Percentiles rank a stretch among this genome's conserved stretches.
Evolutionary conservation across 2,329 filamentous ascomycete genomes (phyloP).

Genomic region (Ceratocystis cubensis): DNA sequence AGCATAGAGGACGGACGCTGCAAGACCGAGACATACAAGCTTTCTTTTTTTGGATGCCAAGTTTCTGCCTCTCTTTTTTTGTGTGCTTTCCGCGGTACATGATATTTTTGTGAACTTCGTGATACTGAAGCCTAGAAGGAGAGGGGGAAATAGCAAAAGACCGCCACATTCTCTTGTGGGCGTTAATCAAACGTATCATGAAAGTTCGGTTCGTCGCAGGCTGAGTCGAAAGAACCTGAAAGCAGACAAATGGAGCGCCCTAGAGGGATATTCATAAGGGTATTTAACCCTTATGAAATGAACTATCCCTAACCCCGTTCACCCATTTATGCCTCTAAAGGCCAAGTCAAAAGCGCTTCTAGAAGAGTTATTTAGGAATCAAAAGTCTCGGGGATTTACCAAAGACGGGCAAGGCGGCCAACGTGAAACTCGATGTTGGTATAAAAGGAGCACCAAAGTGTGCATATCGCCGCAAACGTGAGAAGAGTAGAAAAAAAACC

Average conservation of each 20-base stretch:
- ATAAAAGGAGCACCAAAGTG: conserved; percentile 3
- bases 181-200: neutral
- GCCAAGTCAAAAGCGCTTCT: neutral
- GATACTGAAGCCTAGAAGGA: neutral
- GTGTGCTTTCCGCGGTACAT: neutral
- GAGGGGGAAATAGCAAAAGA: neutral
- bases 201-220: conserved; percentile 1
- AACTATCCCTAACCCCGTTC: neutral
- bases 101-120: neutral
- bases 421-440: neutral
- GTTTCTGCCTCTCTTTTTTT: neutral
- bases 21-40: neutral
- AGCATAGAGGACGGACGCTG: too few relatives aligned
- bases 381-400: neutral
- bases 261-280: neutral
- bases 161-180: neutral
- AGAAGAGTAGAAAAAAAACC: neutral
- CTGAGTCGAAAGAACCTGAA: neutral
- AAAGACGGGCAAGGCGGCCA: neutral
- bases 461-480: neutral
- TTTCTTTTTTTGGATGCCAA: neutral
- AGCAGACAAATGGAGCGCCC: neutral
- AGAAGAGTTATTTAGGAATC: neutral
- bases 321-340: neutral
- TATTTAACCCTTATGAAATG: neutral